Base-by-base conservation (phyloP, 495 filamentous ascomycete species). In the Chaetomium fimeti region DNA sequence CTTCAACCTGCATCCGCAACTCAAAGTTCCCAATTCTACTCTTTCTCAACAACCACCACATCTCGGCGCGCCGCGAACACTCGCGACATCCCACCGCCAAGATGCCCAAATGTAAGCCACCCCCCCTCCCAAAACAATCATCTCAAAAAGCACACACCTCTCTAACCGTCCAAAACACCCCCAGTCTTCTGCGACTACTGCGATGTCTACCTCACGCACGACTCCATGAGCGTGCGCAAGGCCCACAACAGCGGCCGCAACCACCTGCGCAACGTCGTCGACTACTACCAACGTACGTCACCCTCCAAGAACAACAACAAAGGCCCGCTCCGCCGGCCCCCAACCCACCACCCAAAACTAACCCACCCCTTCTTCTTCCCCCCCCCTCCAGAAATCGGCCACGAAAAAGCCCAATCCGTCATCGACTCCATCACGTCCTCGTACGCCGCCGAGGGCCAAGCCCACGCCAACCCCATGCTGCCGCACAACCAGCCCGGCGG, bases 191-290 rank as follows among this genome's bases (percentile, higher is more conserved):
- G 94, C 83, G 94, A 98, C 76, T 98, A 98, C 82, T 98, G 94
- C 85, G 94, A 98, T 88, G 95, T 98, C 76, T 98, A 98, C 84
- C 90, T 98, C 68, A 98, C 95, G 63, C 94, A 98, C 83, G 95
- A 98, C 87, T 96, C 91, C 16, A 98, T 98, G 93, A 96, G 91
- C 80, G 94, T 98, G 72, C 91, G 94, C 72, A 97, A 97, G 79
- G 94, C 94, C 18, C 94, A 98, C 78, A 98, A 98, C 82, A 89
- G 85, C 70, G 94, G 94, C 63, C 86, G 93, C 53, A 98, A 98
- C 78, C 94, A 98, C 72, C 82, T 98, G 55, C 89, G 95, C 66
- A 98, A 98, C 75, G 94, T 98, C 15, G 86, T 97, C 69, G 92
- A 97, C 66, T 99, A 99, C 80, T 99, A 99, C 78, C 92, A 97